Conservation (phyloP, 352 stramenopile genomes). For the Pythium monospermum region DNA sequence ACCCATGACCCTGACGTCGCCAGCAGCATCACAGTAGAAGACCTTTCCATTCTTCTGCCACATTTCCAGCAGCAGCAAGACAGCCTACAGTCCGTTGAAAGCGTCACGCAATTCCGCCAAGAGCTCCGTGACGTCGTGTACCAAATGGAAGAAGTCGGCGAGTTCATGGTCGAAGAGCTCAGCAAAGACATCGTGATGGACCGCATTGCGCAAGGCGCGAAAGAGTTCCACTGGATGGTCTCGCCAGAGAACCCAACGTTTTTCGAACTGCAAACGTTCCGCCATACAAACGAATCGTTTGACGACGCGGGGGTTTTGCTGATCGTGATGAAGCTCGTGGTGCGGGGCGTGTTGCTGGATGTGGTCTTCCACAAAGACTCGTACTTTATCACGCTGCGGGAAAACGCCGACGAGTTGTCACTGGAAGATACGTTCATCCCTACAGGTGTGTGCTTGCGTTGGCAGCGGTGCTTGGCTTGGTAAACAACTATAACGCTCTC, state of each 20-base stretch:
- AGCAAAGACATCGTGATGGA: conserved; percentile 45
- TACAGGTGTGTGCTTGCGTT: conserved; percentile 33
- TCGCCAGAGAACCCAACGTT: conserved; percentile 42
- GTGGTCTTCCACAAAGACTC: conserved; percentile 56
- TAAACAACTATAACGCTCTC: no score
- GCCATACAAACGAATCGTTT: conserved; percentile 35
- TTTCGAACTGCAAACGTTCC: conserved; percentile 60
- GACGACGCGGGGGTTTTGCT: conserved; percentile 34
- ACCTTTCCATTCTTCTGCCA: conserved; percentile 43
- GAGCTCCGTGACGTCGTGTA: conserved; percentile 52
- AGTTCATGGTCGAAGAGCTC: conserved; percentile 68
- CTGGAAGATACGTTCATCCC: conserved; percentile 63
- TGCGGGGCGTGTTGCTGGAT: conserved; percentile 59
- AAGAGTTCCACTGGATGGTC: conserved; percentile 51
- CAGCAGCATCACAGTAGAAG: conserved; percentile 20
- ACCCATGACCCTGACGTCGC: no score
- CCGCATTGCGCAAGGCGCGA: conserved; percentile 38
- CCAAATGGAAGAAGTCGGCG: conserved; percentile 62
- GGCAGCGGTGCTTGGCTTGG: no score
- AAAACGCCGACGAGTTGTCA: conserved; percentile 46
- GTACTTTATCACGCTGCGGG: conserved; percentile 51
- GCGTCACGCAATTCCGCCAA: conserved; percentile 32
- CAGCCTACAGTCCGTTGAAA: conserved; percentile 32
- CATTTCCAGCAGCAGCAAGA: conserved; percentile 55
- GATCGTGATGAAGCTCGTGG: conserved; percentile 63